Conservation (phyloP, 169 alveolate species). For the Plasmodium yoelii region DNA sequence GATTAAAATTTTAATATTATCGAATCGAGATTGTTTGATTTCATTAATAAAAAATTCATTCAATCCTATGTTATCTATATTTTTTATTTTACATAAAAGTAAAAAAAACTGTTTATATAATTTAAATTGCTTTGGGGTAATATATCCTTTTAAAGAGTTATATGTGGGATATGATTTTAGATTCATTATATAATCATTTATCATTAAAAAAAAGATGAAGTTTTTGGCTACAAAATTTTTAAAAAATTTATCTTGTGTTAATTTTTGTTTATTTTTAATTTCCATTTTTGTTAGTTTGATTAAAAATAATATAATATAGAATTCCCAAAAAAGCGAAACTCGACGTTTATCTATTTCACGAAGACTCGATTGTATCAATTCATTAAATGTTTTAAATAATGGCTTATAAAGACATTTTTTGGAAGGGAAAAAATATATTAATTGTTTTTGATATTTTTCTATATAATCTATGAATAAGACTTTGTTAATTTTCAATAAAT, state of each 20-base stretch:
- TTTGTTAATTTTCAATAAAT: slow-evolving; percentile 20
- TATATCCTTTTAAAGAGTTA: slow-evolving; percentile 13
- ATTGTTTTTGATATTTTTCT: slow-evolving; percentile 27
- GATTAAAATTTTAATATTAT: slow-evolving; percentile 24
- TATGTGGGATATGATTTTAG: slow-evolving; percentile 1
- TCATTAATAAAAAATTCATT: slow-evolving; percentile 22
- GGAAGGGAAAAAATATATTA: slow-evolving; percentile 60
- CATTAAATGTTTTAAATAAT: slow-evolving; percentile 27
- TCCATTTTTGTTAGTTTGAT: slow-evolving; percentile 35
- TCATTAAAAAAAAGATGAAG: slow-evolving; percentile 44
- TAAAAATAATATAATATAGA: slow-evolving; percentile 27
- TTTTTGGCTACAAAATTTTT: slow-evolving; percentile 43
- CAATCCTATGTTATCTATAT: background rate
- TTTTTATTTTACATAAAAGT: slow-evolving; percentile 15
- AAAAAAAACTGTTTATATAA: slow-evolving; percentile 2
- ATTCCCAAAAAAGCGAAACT: background rate
- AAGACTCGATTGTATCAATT: slow-evolving; percentile 9
- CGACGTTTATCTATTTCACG: slow-evolving; percentile 34
- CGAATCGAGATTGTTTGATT: slow-evolving; percentile 13
- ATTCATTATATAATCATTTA: slow-evolving; percentile 27
- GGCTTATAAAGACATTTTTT: slow-evolving; percentile 28
- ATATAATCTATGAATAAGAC: slow-evolving; percentile 12
- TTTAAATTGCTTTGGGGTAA: background rate
- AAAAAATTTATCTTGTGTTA: slow-evolving; percentile 45
- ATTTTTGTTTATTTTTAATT: slow-evolving; percentile 40